Base-by-base conservation (phyloP, 257 asterid species). In the Lycium barbarum region DNA sequence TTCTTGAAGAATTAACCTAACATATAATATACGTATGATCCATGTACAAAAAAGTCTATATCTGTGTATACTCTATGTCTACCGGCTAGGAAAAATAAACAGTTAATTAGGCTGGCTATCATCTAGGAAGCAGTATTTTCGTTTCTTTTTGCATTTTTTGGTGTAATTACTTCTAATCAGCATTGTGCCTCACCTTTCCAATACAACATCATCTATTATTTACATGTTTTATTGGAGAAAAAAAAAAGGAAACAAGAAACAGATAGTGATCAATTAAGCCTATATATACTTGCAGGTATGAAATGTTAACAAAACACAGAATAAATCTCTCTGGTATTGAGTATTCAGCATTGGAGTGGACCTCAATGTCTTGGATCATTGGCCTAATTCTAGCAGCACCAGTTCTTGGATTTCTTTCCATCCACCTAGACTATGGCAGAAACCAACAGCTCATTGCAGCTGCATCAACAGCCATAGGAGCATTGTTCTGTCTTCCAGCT, bases 401-500 rank as follows among this genome's bases (percentile, higher is more conserved):
- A 3, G 57, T 93, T 36, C 95, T 95, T 3, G 90, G 90, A 55
- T 36, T 90, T 1, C 88, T 92, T 15, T 91, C 99, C 3, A 66
- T 90, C 87, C 94, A 86, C 84, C 98, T 95, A 2, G 98, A 95
- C 85, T 87, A 91, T 51, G 92, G 95, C 85, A 90, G 65, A 63
- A 84, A 89, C 65, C 99, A 91, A 43, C 97, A 93, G 65, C 87
- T 93, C 35, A 84, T 93, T 35, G 95, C 97, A 4, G 99, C 93
- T 6, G 91, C 91, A 45, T 94, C 96, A 83, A 95, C 97, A 0
- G 95, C 93, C 53, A 63, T 88, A 1, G 99, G 99, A 11, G 99
- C 95, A 18, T 90, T 93, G 80, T 94, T 95, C 93, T 94, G 99
- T 91, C 97, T 95, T 73, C 99, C 97, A 0, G 97, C 95, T 0